Conservation (phyloP, 352 stramenopile species). For the Globisporangium recalcitrans region DNA sequence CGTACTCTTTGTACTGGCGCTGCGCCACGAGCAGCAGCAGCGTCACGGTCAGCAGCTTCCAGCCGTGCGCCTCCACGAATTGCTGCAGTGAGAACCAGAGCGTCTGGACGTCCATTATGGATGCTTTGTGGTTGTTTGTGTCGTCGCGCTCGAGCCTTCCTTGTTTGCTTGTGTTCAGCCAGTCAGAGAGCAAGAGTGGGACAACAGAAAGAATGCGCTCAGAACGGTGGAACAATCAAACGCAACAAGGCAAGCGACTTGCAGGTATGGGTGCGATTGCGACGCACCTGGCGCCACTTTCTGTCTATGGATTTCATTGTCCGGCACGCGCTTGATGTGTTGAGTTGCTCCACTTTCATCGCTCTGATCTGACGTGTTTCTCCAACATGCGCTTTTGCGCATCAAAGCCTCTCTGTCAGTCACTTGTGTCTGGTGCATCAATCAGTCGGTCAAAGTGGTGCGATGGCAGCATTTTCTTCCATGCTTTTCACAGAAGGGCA, state of each 20-base stretch:
- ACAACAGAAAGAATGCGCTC: neutral
- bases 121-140: neutral
- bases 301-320: neutral
- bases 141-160: neutral
- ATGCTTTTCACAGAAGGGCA: neutral
- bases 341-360: neutral
- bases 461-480: neutral
- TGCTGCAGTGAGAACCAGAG: constrained; percentile 25
- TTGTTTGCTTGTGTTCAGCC: neutral
- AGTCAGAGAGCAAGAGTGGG: constrained; percentile 7
- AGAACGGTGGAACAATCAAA: constrained; percentile 4
- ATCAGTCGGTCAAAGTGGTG: neutral
- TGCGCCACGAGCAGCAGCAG: constrained; percentile 26
- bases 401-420: too few relatives aligned
- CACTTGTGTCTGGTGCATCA: neutral
- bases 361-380: neutral
- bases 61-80: constrained; percentile 47
- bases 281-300: neutral
- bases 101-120: constrained; percentile 8
- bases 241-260: neutral
- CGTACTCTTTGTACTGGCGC: constrained; percentile 26
- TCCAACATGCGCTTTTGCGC: neutral
- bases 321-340: neutral
- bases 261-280: neutral
- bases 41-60: constrained; percentile 34